These are phyloP conservation scores for Murraya paniculata DNA, from an alignment of 345 rosid genomes.

Conservation along the genomic window DNA sequence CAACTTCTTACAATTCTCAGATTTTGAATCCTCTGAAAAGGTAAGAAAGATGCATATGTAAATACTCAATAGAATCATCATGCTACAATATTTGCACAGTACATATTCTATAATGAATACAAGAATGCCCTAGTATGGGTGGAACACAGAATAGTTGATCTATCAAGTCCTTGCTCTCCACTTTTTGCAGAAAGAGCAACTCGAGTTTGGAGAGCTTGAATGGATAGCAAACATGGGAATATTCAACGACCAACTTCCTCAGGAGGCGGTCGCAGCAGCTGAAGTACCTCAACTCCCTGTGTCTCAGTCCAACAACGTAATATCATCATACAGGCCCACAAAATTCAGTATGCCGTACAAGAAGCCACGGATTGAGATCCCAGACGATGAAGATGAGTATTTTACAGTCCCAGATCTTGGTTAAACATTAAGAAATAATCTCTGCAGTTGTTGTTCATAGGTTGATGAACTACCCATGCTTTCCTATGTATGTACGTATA, in stretches of 20 bases:
- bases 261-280: conserved; percentile 67
- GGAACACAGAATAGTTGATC: not conserved
- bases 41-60: conserved; percentile 28
- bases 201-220: conserved; percentile 74
- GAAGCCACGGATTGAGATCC: conserved; percentile 70
- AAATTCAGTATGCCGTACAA: conserved; percentile 53
- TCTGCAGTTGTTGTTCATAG: not conserved
- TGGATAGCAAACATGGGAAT: conserved; percentile 82
- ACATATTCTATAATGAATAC: not conserved
- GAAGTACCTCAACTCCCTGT: conserved; percentile 86
- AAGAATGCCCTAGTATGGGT: not conserved
- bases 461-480: not conserved
- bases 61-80: not conserved
- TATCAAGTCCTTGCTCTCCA: not conserved
- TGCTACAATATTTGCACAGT: not conserved
- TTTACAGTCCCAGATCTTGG: conserved; percentile 93
- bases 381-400: conserved; percentile 62
- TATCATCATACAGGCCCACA: conserved; percentile 41
- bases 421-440: conserved; percentile 12
- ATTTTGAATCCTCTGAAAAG: conserved; percentile 63
- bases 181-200: conserved; percentile 62
- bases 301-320: conserved; percentile 24
- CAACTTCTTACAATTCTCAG: conserved; percentile 70
- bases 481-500: not conserved
- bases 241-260: conserved; percentile 56